Percentiles rank a stretch among this genome's conserved stretches.
These are phyloP conservation scores for Serendipita sp. DNA, from an alignment of 1,284 basidiomycete genomes.

Conservation along the genomic window DNA sequence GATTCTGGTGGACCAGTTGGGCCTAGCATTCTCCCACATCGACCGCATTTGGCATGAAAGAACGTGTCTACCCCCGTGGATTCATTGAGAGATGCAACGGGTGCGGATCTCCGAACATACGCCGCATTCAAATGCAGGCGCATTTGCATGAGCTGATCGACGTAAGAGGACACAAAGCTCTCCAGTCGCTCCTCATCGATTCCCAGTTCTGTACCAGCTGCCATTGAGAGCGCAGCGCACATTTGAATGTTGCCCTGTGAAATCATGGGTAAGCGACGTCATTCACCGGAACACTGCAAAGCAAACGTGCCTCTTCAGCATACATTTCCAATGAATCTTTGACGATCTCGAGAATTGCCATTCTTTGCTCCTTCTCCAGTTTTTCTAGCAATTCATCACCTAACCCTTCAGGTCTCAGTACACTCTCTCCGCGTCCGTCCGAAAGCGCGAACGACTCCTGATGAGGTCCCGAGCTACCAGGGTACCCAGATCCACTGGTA, in stretches of 20 bases:
- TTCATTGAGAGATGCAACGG: neutral
- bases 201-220: neutral
- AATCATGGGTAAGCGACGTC: too few species aligned
- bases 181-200: neutral
- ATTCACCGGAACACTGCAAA: too few species aligned
- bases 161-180: neutral
- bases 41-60: neutral
- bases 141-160: conserved; percentile 1
- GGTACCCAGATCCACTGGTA: neutral
- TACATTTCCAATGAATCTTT: neutral
- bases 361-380: neutral
- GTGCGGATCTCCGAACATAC: neutral
- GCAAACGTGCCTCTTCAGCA: neutral
- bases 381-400: neutral
- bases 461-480: neutral
- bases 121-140: conserved; percentile 2
- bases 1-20: neutral
- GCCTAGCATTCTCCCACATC: neutral
- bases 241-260: neutral
- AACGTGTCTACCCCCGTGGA: neutral
- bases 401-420: neutral
- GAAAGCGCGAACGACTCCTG: neutral
- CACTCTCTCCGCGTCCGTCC: neutral
- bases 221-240: neutral
- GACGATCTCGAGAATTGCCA: neutral